Evolutionary conservation across 805 yeast genomes (phyloP).

Genomic region (Dipodascus albidus): DNA sequence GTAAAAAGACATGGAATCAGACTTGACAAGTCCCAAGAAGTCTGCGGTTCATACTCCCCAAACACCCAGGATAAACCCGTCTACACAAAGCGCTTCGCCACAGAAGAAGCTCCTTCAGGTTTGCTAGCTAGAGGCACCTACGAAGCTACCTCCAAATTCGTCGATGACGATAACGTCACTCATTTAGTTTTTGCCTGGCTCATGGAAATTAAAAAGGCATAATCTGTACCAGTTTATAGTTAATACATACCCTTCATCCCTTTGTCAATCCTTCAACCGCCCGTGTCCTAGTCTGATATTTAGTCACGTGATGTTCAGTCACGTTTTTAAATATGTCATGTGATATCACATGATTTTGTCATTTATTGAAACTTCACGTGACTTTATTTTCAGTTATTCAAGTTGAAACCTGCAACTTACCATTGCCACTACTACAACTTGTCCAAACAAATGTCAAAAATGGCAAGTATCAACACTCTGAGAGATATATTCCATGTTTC

Average conservation of each 20-base stretch:
- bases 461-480: neutral
- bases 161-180: conserved; percentile 72
- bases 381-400: no score
- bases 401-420: no score
- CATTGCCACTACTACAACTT: neutral
- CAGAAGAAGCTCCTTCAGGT: conserved; percentile 87
- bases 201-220: conserved; percentile 58
- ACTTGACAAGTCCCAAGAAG: conserved; percentile 77
- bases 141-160: conserved; percentile 67
- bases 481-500: neutral
- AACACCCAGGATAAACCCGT: conserved; percentile 69
- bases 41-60: conserved; percentile 86
- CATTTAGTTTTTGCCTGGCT: conserved; percentile 78
- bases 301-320: no score
- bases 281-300: no score
- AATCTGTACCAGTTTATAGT: conserved; percentile 1
- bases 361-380: no score
- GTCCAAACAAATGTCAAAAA: neutral
- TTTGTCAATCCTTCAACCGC: neutral
- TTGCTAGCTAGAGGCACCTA: conserved; percentile 79
- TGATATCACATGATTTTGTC: neutral
- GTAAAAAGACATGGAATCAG: conserved; percentile 82
- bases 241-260: neutral
- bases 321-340: no score
- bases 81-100: conserved; percentile 47